These are phyloP conservation scores for Trametes pubescens DNA, from an alignment of 1,284 basidiomycete species.

Conservation along the genomic window DNA sequence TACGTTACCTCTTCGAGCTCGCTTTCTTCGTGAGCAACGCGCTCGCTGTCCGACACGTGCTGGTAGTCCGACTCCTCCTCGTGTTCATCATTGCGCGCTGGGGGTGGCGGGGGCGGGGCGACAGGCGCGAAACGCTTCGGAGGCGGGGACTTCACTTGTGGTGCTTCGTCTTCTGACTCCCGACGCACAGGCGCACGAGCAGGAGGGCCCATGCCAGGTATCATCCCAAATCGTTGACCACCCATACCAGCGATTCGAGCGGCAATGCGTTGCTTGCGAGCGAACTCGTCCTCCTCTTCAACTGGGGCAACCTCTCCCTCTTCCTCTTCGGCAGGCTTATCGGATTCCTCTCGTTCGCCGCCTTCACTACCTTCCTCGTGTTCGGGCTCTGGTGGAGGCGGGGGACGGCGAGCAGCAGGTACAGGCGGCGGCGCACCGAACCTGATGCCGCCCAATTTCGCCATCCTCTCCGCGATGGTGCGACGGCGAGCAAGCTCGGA, in stretches of 20 bases:
- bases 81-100: constrained; percentile 49
- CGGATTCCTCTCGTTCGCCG: constrained; percentile 28
- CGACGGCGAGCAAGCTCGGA: constrained; percentile 58
- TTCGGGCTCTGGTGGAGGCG: constrained; percentile 43
- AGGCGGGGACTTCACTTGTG: constrained; percentile 24
- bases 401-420: constrained; percentile 52
- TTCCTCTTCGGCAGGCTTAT: constrained; percentile 35
- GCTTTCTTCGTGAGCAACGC: constrained; percentile 71
- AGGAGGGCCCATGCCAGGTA: constrained; percentile 48
- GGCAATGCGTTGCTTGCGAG: constrained; percentile 74
- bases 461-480: constrained; percentile 83
- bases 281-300: constrained; percentile 70
- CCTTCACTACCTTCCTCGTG: constrained; percentile 46
- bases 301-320: constrained; percentile 43
- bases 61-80: constrained; percentile 51
- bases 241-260: constrained; percentile 77
- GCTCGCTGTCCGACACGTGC: constrained; percentile 64
- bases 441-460: constrained; percentile 75
- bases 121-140: constrained; percentile 39
- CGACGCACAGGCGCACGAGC: constrained; percentile 26
- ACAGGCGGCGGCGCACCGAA: constrained; percentile 62
- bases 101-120: constrained; percentile 41
- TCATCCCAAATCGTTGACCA: constrained; percentile 80
- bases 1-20: constrained; percentile 70
- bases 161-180: constrained; percentile 31